Conservation (phyloP, 345 rosid species). For the Excoecaria agallocha region DNA sequence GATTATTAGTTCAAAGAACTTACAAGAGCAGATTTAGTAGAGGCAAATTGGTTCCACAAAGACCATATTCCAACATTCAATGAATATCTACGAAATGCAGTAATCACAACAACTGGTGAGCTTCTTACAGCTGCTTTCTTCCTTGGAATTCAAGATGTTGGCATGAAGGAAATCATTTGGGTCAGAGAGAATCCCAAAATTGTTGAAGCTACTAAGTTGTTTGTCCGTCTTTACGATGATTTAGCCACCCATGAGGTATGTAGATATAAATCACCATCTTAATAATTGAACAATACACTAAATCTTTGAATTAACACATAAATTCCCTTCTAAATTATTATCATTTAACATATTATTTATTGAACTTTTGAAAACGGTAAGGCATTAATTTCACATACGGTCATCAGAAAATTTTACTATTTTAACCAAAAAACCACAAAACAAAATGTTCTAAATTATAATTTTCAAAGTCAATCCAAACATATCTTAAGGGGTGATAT, state of each 20-base stretch:
- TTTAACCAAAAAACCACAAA: too few relatives aligned
- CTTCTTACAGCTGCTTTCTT: neutral
- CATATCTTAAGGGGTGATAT: too few relatives aligned
- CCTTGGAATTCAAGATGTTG: neutral
- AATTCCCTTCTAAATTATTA: too few relatives aligned
- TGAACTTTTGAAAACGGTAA: too few relatives aligned
- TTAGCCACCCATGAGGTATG: neutral
- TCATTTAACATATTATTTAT: too few relatives aligned
- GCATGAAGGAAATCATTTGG: conserved; percentile 1
- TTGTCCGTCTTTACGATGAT: neutral
- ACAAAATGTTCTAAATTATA: too few relatives aligned
- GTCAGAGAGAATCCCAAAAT: neutral
- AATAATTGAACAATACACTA: too few relatives aligned
- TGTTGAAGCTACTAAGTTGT: neutral
- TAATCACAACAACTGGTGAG: neutral
- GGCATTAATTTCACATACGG: too few relatives aligned
- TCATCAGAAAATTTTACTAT: too few relatives aligned
- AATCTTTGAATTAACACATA: too few relatives aligned
- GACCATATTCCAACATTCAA: conserved; percentile 2
- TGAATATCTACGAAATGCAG: conserved; percentile 7
- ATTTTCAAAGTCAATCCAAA: too few relatives aligned
- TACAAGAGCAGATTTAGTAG: neutral
- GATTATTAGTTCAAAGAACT: conserved; percentile 3
- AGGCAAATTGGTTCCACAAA: neutral
- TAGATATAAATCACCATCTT: too few relatives aligned